phyloP scores from a whole-genome alignment of 805 yeast species.

The Metschnikowia borealis region DNA sequence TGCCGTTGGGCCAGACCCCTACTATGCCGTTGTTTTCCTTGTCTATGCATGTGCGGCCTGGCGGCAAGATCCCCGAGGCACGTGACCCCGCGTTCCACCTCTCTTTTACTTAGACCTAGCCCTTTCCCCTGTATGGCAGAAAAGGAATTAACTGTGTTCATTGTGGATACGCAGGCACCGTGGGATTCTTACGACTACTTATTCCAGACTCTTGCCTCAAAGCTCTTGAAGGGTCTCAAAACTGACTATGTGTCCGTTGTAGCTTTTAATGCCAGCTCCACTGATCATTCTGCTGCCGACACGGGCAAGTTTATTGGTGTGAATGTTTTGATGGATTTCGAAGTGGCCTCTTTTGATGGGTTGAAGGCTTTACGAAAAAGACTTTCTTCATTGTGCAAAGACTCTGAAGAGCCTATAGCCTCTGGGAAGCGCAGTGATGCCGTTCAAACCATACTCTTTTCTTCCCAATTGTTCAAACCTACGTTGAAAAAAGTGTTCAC shows the following conservation, averaged over 20 bases:
- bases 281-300: slow-evolving; percentile 14
- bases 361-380: slow-evolving; percentile 11
- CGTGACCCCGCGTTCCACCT: not conserved
- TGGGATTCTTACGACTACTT: slow-evolving; percentile 38
- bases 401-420: not conserved
- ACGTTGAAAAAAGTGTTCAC: slow-evolving; percentile 29
- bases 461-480: slow-evolving; percentile 30
- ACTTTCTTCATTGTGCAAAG: slow-evolving; percentile 7
- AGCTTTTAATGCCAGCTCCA: slow-evolving; percentile 22
- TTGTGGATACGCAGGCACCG: slow-evolving; percentile 48
- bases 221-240: slow-evolving; percentile 40
- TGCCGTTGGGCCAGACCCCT: slow-evolving; percentile 1
- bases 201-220: slow-evolving; percentile 39
- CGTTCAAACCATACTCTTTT: slow-evolving; percentile 32
- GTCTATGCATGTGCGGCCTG: not conserved
- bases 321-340: slow-evolving; percentile 17
- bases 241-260: slow-evolving; percentile 39
- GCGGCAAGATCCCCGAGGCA: not conserved
- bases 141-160: slow-evolving; percentile 42
- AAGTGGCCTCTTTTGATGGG: slow-evolving; percentile 18
- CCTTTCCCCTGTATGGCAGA: slow-evolving; percentile 23
- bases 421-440: slow-evolving; percentile 11
- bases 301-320: slow-evolving; percentile 16
- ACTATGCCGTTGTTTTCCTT: not conserved
- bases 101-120: not conserved